Base-by-base conservation (phyloP, 1,284 basidiomycete species). In the Rhizoctonia solani region DNA sequence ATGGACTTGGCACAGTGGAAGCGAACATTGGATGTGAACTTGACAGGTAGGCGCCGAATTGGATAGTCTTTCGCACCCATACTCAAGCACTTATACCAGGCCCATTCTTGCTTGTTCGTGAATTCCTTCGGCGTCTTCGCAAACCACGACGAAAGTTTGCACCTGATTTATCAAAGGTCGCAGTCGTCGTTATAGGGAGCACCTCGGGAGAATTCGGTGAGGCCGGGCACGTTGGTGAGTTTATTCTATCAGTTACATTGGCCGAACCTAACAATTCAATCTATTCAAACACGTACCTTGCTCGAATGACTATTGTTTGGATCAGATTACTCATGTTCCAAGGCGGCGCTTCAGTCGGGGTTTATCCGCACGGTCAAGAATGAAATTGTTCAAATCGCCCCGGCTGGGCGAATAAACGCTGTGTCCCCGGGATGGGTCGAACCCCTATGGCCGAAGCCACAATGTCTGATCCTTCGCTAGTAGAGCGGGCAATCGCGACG, bases 311-410 rank as follows among this genome's bases (percentile, higher is more conserved):
- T n/a, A 29, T 53, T 66, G 74, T n/a, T 52, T 72, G 75, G 59
- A 59, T 72, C 39, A 63, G 59, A 63, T 19, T 63, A 63, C 30
- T 52, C 59, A 11, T 63, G 59, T 42, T 63, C 59, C 49, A 63
- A 63, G 37, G 9, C 67, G 84, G 89, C 85, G 0, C 81, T 92
- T 78, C 90, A 90, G 86, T 87, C 89, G 69, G 89, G 89, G 0
- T 75, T 91, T 42, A 83, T 84, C 0, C 77, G 87, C 69, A 81
- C 85, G 1, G 79, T 91, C 69, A 90, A 91, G 76, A 91, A 90
- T 74, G 89, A 92, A 75, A 90, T 91, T 66, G 88, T 91, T 30
- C 84, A 85, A 75, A 85, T 90, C 69, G 88, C 87, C 0, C 87
- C 88, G 0, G 79, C 75, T 54, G 89, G 82, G 0, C 80, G 89